Percentiles rank a stretch among this genome's conserved stretches.
Evolutionary conservation across 805 yeast species (phyloP).

Genomic region (Brettanomyces custersianus): DNA sequence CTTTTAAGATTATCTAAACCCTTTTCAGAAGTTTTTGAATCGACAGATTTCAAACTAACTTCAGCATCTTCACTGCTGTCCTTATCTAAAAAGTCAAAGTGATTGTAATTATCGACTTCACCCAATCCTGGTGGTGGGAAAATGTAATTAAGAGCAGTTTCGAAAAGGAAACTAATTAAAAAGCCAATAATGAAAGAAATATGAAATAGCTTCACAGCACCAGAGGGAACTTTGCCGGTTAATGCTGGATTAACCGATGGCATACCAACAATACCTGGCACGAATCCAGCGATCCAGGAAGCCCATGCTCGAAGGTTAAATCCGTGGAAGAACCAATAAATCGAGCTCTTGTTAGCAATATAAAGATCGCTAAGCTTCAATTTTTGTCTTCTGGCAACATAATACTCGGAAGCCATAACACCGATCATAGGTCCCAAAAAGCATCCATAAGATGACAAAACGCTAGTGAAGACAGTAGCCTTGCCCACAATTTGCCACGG

Average conservation of each 20-base stretch:
- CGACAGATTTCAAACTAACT: too few relatives aligned
- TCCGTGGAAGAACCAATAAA: constrained; percentile 39
- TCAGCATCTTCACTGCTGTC: too few relatives aligned
- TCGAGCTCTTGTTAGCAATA: constrained; percentile 16
- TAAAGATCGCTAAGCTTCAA: constrained; percentile 33
- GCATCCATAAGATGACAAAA: constrained; percentile 24
- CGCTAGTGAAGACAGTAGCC: constrained; percentile 26
- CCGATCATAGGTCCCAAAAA: constrained; percentile 32
- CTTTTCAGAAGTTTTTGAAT: too few relatives aligned
- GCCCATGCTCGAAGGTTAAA: constrained; percentile 56
- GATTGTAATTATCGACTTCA: constrained; percentile 11
- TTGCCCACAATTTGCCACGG: constrained; percentile 34
- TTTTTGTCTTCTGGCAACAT: constrained; percentile 29
- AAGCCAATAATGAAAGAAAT: constrained; percentile 28
- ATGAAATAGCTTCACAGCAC: constrained; percentile 32
- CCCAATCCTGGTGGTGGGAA: constrained; percentile 26
- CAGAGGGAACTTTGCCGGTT: constrained; percentile 35
- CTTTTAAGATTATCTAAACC: too few relatives aligned
- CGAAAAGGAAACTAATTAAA: not conserved
- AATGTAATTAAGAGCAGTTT: constrained; percentile 15
- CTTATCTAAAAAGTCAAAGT: too few relatives aligned
- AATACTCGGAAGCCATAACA: constrained; percentile 29
- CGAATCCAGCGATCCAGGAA: constrained; percentile 38
- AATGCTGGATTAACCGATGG: constrained; percentile 30
- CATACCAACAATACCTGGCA: constrained; percentile 16